Base-by-base conservation (phyloP, 108 stramenopile species). In the Chaetoceros tenuissimus region DNA sequence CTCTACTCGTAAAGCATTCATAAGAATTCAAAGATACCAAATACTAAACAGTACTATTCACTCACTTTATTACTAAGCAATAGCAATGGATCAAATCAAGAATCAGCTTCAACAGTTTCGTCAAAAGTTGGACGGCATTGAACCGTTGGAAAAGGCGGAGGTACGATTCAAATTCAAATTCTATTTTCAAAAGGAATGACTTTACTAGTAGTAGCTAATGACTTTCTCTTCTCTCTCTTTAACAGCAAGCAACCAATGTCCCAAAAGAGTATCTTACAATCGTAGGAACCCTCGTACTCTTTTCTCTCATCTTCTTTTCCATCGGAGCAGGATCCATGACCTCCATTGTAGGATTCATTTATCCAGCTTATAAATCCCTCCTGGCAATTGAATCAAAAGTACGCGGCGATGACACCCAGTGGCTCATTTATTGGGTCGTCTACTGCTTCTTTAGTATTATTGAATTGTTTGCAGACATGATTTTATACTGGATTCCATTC, bases 341-440 rank as follows among this genome's bases (percentile, higher is more conserved):
- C 71, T 67, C 58, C 63, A 60, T 95, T 45, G 76, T 92, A 25
- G 96, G 96, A 22, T 96, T 95, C 56, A 56, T 95, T 16, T 96
- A 92, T 74, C 96, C 96, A 24, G 91, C 92, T 0, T 80, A 75
- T 66, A 75, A 86, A 54, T 83, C 91, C 3, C 72, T 96, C 56
- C 68, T 78, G 57, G 91, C 94, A 23, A 94, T 96, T 48, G 96
- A 96, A 72, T 79, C 73, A 51, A 74, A 78, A 43, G 61, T 66
- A 43, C 67, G 77, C 40, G 77, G 69, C 8, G 94, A 96, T 27
- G 96, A 94, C 55, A 89, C 87, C 31, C 96, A 95, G 59, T 96
- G 96, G 96, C 80, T 94, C 26, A 84, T 92, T 25, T 96, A 96
- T 68, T 96, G 95, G 95, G 85, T 94, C 44, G 84, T 96, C 28